Evolutionary conservation across 331 rosid genomes (phyloP).

Genomic region (Arachis monticola): DNA sequence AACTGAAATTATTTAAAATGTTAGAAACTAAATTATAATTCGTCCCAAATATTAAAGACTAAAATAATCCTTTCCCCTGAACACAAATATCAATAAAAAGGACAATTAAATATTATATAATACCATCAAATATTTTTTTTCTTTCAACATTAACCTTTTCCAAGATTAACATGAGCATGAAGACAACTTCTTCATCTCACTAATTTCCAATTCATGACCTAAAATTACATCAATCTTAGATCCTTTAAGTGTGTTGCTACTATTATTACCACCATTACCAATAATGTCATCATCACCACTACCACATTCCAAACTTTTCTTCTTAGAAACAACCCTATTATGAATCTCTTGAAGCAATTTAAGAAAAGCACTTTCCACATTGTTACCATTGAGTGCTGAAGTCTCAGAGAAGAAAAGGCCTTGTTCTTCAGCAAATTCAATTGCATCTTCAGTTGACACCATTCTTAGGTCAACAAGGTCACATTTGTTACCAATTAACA

Average conservation of each 20-base stretch:
- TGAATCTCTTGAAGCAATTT: slow-evolving; percentile 65
- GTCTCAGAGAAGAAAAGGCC: slow-evolving; percentile 85
- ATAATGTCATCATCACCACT: slow-evolving; percentile 16
- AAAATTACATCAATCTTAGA: slow-evolving; percentile 65
- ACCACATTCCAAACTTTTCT: slow-evolving; percentile 55
- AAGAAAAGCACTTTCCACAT: slow-evolving; percentile 72
- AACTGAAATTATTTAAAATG: too few relatives aligned
- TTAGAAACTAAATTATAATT: too few relatives aligned
- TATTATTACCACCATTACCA: not conserved
- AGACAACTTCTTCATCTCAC: slow-evolving; percentile 82
- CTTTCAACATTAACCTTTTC: too few relatives aligned
- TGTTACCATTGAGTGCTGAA: slow-evolving; percentile 79
- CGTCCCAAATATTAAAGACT: too few relatives aligned
- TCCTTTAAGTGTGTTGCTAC: slow-evolving; percentile 46
- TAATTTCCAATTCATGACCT: slow-evolving; percentile 71
- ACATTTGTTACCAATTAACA: slow-evolving; percentile 56
- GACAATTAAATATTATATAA: too few relatives aligned
- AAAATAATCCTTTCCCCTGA: too few relatives aligned
- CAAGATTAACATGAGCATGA: slow-evolving; percentile 65
- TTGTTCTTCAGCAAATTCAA: slow-evolving; percentile 81
- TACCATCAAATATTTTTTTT: too few relatives aligned
- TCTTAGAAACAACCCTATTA: slow-evolving; percentile 59
- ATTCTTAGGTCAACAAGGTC: slow-evolving; percentile 59
- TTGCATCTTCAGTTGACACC: slow-evolving; percentile 75
- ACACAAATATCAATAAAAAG: too few relatives aligned